Percentiles rank a stretch among this genome's conserved stretches.
These are phyloP conservation scores for Silene coronaria DNA, from an alignment of 179 eudicot genomes.

Conservation along the genomic window DNA sequence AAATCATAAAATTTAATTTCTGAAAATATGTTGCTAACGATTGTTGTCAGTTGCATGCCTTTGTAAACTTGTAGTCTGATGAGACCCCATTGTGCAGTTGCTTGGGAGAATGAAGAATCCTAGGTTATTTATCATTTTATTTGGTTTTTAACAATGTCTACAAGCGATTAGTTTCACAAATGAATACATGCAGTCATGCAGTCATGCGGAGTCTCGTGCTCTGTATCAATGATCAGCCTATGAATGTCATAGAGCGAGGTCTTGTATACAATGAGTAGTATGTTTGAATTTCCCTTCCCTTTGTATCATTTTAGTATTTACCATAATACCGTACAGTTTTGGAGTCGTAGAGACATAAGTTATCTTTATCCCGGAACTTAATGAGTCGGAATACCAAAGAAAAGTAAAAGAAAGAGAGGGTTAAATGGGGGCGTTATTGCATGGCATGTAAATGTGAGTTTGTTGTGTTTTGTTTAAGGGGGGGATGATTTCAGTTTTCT, in stretches of 20 bases:
- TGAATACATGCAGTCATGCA: no score
- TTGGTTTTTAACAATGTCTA: not conserved
- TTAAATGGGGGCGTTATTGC: conserved; percentile 1
- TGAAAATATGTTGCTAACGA: not conserved
- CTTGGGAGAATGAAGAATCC: not conserved
- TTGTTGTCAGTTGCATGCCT: conserved; percentile 8
- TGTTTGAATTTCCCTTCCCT: no score
- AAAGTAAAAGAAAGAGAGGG: not conserved
- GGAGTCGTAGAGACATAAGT: no score
- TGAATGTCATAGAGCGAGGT: no score
- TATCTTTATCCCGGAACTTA: no score
- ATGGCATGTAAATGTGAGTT: conserved; percentile 26
- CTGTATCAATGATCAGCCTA: no score
- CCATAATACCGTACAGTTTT: no score
- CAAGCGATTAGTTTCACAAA: not conserved
- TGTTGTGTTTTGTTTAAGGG: conserved; percentile 8
- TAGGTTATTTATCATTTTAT: not conserved
- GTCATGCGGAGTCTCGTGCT: no score
- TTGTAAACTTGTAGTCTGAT: not conserved
- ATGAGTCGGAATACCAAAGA: no score
- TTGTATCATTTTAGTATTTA: no score
- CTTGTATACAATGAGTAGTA: no score
- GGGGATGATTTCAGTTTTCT: conserved; percentile 3
- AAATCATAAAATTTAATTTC: conserved; percentile 3
- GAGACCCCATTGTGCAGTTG: not conserved